Base-by-base conservation (phyloP, 139 green algal species). In the Chlorella sp. region DNA sequence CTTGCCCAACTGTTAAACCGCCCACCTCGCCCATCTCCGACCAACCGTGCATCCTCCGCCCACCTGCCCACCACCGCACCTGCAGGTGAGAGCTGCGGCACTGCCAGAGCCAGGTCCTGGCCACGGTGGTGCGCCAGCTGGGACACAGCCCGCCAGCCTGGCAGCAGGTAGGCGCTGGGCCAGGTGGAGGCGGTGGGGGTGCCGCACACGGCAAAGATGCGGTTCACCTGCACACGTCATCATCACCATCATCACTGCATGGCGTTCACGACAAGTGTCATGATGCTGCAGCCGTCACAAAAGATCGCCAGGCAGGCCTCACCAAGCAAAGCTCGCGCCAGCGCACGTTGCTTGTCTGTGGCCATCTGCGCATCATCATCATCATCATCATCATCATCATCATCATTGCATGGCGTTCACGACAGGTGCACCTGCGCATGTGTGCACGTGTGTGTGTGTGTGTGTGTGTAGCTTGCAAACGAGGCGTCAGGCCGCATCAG, bases 161-260 rank as follows among this genome's bases (percentile, higher is more conserved):
- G 70, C 63, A 80, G 31, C 1, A 59, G 35, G 49, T 33, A 59
- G 31, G 69, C 50, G 3, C 75, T 70, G 1, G 75, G 75, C 75
- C 75, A 80, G 1, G 27, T 24, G n/a, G 74, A 49, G 76, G 96
- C 90, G 22, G 70, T 88, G 35, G 94, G 94, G 1, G 81, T 87
- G 10, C 95, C 95, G 61, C 94, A 79, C 27, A 95, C 72, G 31
- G 85, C 23, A 68, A 93, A 94, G 36, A 97, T 97, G 70, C 70
- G 74, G 62, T 73, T 36, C 24, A 80, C 70, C 49, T 72, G 69
- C n/a, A n/a, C n/a, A n/a, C n/a, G n/a, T n/a, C n/a, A n/a, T n/a
- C n/a, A n/a, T n/a, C n/a, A n/a, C n/a, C n/a, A n/a, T n/a, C n/a
- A n/a, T n/a, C n/a, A n/a, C n/a, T n/a, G n/a, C n/a, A n/a, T n/a